Conservation (phyloP, 106 monocot species). For the Cymbidium sinense region DNA sequence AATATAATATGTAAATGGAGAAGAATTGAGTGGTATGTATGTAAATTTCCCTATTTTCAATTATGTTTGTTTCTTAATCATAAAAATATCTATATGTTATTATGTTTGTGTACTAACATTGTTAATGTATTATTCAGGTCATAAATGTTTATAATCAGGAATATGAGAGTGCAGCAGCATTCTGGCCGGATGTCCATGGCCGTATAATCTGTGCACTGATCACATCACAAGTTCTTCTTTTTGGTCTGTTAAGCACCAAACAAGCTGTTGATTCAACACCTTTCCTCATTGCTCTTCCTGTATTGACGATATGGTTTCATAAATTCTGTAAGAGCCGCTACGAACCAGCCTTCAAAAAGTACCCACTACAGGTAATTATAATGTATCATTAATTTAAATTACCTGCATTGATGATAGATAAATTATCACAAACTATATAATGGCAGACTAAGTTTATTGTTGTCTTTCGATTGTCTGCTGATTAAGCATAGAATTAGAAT, state of each 20-base stretch:
- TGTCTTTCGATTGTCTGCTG: background rate
- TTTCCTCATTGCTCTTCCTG: conserved; percentile 59
- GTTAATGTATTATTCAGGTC: conserved; percentile 24
- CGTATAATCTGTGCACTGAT: conserved; percentile 48
- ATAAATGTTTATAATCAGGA: conserved; percentile 85
- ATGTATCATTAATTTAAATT: too few relatives aligned
- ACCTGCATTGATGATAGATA: background rate
- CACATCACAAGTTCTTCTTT: conserved; percentile 59
- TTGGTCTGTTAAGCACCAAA: conserved; percentile 67
- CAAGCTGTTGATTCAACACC: conserved; percentile 53
- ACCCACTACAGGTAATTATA: conserved; percentile 61
- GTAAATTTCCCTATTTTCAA: too few relatives aligned
- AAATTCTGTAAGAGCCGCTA: conserved; percentile 62
- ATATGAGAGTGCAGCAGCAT: conserved; percentile 72
- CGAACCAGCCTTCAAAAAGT: conserved; percentile 59
- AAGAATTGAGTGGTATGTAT: too few relatives aligned
- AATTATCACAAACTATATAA: background rate
- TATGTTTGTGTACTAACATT: background rate
- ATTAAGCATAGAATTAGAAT: background rate
- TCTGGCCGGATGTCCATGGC: conserved; percentile 72
- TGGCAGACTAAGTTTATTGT: background rate
- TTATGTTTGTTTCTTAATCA: too few relatives aligned
- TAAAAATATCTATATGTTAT: background rate
- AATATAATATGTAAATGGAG: too few relatives aligned
- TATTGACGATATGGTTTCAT: conserved; percentile 62